Evolutionary conservation across 495 filamentous ascomycete genomes (phyloP).

Genomic region (Aspergillus diversus): DNA sequence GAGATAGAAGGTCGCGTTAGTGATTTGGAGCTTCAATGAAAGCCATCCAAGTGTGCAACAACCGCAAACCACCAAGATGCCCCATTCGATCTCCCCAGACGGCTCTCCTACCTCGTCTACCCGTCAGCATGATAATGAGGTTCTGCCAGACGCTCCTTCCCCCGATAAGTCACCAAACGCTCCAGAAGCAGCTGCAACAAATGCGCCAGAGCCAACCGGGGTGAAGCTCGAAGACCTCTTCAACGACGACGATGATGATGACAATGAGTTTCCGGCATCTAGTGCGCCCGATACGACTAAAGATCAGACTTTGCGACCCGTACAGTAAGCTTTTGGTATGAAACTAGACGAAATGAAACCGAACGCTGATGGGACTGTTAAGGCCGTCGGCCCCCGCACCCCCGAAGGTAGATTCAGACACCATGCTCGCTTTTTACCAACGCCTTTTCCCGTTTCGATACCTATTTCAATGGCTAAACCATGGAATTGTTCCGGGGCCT

Average conservation of each 20-base stretch:
- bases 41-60: not conserved
- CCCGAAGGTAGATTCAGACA: conserved; percentile 69
- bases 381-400: conserved; percentile 31
- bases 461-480: conserved; percentile 98
- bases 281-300: conserved; percentile 50
- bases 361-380: conserved; percentile 17
- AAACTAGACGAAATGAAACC: not conserved
- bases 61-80: conserved; percentile 42
- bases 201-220: conserved; percentile 34
- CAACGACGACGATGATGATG: conserved; percentile 77
- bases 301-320: conserved; percentile 42
- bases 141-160: conserved; percentile 45
- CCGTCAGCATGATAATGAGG: conserved; percentile 38
- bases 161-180: conserved; percentile 23
- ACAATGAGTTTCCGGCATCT: conserved; percentile 73
- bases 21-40: conserved; percentile 9
- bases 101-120: conserved; percentile 28
- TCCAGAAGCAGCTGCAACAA: conserved; percentile 26
- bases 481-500: conserved; percentile 78
- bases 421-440: conserved; percentile 91
- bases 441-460: conserved; percentile 94
- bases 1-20: conserved; percentile 30
- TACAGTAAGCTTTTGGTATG: conserved; percentile 37
- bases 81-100: conserved; percentile 54
- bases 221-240: conserved; percentile 79